These are phyloP conservation scores for Hawksworthiomyces lignivorus DNA, from an alignment of 2,329 filamentous ascomycete species.

Conservation along the genomic window DNA sequence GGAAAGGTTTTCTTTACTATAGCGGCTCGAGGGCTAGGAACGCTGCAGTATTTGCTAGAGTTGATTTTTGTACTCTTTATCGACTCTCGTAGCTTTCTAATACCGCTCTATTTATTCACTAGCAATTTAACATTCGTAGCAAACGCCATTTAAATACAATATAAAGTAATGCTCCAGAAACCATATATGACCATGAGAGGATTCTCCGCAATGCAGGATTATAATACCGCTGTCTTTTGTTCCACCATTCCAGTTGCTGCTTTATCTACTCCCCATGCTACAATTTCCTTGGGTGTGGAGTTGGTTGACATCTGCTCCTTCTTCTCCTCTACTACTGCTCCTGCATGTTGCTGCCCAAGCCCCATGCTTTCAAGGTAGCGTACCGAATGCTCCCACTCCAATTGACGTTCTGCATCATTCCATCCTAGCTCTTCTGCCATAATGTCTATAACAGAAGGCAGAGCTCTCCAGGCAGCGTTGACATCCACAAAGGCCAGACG, in stretches of 20 bases:
- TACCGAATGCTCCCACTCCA: slow-evolving; percentile 68
- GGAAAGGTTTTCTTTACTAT: too few relatives aligned
- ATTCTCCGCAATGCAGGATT: too few relatives aligned
- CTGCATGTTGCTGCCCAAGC: slow-evolving; percentile 37
- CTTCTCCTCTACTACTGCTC: background rate
- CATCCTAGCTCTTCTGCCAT: slow-evolving; percentile 81
- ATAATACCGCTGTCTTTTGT: too few relatives aligned
- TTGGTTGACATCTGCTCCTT: background rate
- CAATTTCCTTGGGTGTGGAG: background rate
- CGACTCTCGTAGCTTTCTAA: too few relatives aligned
- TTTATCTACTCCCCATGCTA: slow-evolving; percentile 3
- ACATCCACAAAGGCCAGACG: slow-evolving; percentile 86
- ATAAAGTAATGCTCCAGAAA: too few relatives aligned
- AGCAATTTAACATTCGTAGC: too few relatives aligned
- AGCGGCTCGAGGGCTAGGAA: too few relatives aligned
- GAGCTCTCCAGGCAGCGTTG: slow-evolving; percentile 77
- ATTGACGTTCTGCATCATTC: slow-evolving; percentile 61
- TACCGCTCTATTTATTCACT: too few relatives aligned
- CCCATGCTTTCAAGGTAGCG: slow-evolving; percentile 57
- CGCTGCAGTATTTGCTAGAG: too few relatives aligned
- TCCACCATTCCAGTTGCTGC: background rate
- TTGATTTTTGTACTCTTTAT: too few relatives aligned
- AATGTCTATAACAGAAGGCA: slow-evolving; percentile 79
- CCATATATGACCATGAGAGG: too few relatives aligned
- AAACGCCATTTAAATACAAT: too few relatives aligned